These are phyloP conservation scores for Rhodofomes roseus DNA, from an alignment of 1,284 basidiomycete genomes.

Conservation along the genomic window DNA sequence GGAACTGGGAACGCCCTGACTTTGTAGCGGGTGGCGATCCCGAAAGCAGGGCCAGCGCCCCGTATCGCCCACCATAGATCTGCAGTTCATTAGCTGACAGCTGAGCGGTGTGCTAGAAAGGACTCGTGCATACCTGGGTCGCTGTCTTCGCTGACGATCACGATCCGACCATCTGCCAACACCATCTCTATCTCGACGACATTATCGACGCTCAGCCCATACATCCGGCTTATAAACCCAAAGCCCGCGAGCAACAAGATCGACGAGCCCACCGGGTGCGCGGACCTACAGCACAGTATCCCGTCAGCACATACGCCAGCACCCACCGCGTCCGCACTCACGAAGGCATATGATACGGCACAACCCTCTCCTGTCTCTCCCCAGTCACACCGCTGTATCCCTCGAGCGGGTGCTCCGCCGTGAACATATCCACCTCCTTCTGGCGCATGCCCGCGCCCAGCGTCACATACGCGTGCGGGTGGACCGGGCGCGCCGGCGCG, in stretches of 20 bases:
- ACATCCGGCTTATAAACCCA: constrained; percentile 80
- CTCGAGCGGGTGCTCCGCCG: constrained; percentile 65
- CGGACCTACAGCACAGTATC: constrained; percentile 42
- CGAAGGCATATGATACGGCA: constrained; percentile 85
- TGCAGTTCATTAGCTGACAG: constrained; percentile 42
- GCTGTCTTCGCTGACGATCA: constrained; percentile 65
- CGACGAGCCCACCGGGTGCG: constrained; percentile 75
- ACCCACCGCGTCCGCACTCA: constrained; percentile 32
- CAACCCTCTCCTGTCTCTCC: constrained; percentile 43
- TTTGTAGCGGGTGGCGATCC: constrained; percentile 85
- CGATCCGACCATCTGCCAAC: constrained; percentile 73
- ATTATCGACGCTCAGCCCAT: constrained; percentile 84
- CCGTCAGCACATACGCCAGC: not conserved
- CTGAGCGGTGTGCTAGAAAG: not conserved
- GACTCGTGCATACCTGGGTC: constrained; percentile 47
- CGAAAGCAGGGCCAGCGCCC: constrained; percentile 81
- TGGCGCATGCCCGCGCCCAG: constrained; percentile 81
- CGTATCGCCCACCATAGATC: constrained; percentile 90
- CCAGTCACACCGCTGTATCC: constrained; percentile 39
- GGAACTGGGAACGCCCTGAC: constrained; percentile 84
- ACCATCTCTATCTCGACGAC: constrained; percentile 85
- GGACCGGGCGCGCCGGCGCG: constrained; percentile 44
- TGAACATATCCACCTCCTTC: constrained; percentile 79
- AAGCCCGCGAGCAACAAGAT: constrained; percentile 88
- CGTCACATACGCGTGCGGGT: constrained; percentile 72